Evolutionary conservation across 768 basidiomycete species (phyloP).

Genomic region (Pholiota microspora): DNA sequence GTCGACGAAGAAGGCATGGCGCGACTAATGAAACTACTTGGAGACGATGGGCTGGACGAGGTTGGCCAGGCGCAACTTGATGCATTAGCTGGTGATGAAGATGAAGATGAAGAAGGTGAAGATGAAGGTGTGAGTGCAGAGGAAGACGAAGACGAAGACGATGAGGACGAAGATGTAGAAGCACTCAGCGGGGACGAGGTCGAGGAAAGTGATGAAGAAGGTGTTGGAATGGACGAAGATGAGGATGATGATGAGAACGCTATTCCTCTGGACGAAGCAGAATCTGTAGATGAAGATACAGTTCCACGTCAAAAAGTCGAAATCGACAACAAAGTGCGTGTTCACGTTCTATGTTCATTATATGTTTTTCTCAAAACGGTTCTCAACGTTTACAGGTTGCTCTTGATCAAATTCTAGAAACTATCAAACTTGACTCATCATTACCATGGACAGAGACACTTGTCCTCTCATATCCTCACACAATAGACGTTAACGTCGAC

Average conservation of each 20-base stretch:
- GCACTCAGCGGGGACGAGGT: constrained; percentile 25
- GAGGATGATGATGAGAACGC: constrained; percentile 33
- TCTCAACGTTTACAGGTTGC: constrained; percentile 49
- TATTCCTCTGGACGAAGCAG: constrained; percentile 67
- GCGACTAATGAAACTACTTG: constrained; percentile 22
- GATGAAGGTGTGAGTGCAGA: constrained; percentile 32
- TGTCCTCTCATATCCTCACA: constrained; percentile 65
- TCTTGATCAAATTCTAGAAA: constrained; percentile 76
- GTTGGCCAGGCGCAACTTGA: constrained; percentile 57
- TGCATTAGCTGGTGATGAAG: constrained; percentile 32
- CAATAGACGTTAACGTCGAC: constrained; percentile 72
- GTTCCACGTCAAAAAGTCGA: constrained; percentile 82
- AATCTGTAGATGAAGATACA: constrained; percentile 75
- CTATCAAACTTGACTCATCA: constrained; percentile 70
- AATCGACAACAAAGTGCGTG: constrained; percentile 74
- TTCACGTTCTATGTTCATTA: neutral
- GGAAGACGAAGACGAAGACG: constrained; percentile 21
- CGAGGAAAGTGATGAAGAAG: constrained; percentile 28
- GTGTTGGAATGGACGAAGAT: constrained; percentile 29
- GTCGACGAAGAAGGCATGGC: constrained; percentile 20
- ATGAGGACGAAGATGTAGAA: constrained; percentile 19
- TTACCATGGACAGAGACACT: constrained; percentile 87
- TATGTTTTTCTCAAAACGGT: neutral
- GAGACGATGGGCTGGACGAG: constrained; percentile 52
- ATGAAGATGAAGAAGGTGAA: constrained; percentile 14